Conservation (phyloP, 75 land plant species). For the Pinus tabuliformis region DNA sequence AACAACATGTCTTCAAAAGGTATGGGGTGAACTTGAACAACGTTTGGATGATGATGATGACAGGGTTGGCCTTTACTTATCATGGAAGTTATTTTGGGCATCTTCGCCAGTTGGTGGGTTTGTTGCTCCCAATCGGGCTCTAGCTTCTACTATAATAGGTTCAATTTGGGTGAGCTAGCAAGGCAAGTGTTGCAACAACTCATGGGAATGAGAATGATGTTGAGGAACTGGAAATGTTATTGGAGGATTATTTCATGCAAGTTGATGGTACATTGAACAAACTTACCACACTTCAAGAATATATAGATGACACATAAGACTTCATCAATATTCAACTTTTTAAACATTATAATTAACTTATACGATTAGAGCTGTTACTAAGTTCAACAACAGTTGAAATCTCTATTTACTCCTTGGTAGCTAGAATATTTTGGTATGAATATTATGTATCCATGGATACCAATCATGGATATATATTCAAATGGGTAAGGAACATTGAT, state of each 20-base stretch:
- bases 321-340: conserved; percentile 99
- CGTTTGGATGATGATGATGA: conserved; percentile 99
- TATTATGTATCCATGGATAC: conserved; percentile 85
- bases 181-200: conserved; percentile 66
- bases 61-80: conserved; percentile 93
- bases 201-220: conserved; percentile 91
- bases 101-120: conserved; percentile 76
- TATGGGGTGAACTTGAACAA: conserved; percentile 97
- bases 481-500: conserved; percentile 65
- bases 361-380: conserved; percentile 88
- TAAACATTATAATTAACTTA: conserved; percentile 96
- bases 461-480: conserved; percentile 66
- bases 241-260: conserved; percentile 99
- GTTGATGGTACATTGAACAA: conserved; percentile 96
- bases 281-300: conserved; percentile 88
- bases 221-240: conserved; percentile 96
- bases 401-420: conserved; percentile 85
- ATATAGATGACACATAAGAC: conserved; percentile 97
- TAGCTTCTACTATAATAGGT: conserved; percentile 81
- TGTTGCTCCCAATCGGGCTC: conserved; percentile 61
- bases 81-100: conserved; percentile 69
- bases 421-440: conserved; percentile 97
- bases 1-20: conserved; percentile 98
- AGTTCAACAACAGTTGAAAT: conserved; percentile 86
- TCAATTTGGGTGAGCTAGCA: conserved; percentile 87